Evolutionary conservation across 2,329 filamentous ascomycete genomes (phyloP), one percentile per base, ranked within the genome.

Genomic region (Grosmannia penicillata): DNA sequence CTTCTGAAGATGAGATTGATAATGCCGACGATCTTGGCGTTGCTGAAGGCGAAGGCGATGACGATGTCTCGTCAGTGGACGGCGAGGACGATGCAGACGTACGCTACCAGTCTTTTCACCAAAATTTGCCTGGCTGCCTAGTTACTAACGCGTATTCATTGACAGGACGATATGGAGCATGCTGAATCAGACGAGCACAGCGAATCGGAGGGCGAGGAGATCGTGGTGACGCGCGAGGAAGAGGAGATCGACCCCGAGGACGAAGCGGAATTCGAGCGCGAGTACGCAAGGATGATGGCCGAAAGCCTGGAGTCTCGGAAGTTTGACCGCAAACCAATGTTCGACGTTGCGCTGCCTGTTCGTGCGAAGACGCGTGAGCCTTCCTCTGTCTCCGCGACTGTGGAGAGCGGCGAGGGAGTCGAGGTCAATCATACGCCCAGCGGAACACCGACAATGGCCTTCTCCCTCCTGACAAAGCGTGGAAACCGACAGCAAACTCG

Each of bases 201-300:
- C 23, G 78, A 78, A 29, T 81, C 79, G 9, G 79, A 83, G 43
- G 86, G 95, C 46, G 75, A 82, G 19, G 76, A 82, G 21, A 93
- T 96, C 48, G 73, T 95, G 31, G 89, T 98, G 34, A 93, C 85
- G 32, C 78, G 87, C 43, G 80, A 89, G 52, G 83, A 94, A 56
- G 85, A 95, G 54, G 75, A 89, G 49, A 71, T 87, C 40, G 87
- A 98, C 48, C 87, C 89, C 0, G 87, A 95, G 60, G 85, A 81
- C 29, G 91, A 98, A 53, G 91, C 89, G 7, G 91, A 98, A 30
- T 98, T 98, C 55, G 93, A 98, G 54, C 83, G 89, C 50, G 91
- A 96, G 59, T 91, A 94, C 56, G 87, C 91, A 27, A 95, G 93
- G 59, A 82, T 98, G 75, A 96, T 98, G 89, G 75, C 87, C 36